A percentile compares a stretch with the other conserved stretches of the same genome.
Evolutionary conservation across 129 eudicot genomes (phyloP).

Genomic region (Chrysanthemum makinoi): DNA sequence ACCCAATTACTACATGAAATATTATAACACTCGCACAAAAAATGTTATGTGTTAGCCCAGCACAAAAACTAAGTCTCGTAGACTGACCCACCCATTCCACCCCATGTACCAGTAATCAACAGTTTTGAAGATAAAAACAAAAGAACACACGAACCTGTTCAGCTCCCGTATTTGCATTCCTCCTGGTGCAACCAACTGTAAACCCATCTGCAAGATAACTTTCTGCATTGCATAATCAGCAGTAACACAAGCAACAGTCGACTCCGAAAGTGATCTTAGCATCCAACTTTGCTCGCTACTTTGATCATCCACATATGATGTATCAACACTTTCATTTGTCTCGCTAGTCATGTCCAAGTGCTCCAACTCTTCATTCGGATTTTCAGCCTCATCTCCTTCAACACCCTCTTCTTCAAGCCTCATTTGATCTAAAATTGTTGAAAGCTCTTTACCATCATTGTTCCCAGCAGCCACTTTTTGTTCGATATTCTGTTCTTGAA

Average conservation of each 20-base stretch:
- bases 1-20: not conserved
- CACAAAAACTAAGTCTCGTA: not conserved
- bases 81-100: not conserved
- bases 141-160: slow-evolving; percentile 54
- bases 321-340: slow-evolving; percentile 49
- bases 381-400: slow-evolving; percentile 38
- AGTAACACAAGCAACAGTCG: slow-evolving; percentile 91
- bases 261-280: slow-evolving; percentile 88
- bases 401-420: slow-evolving; percentile 58
- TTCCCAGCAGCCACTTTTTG: slow-evolving; percentile 11
- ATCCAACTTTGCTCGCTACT: slow-evolving; percentile 98
- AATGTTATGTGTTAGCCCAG: not conserved
- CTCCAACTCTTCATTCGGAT: slow-evolving; percentile 31
- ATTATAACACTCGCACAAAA: not conserved
- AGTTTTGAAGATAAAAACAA: not conserved
- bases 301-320: slow-evolving; percentile 53
- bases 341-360: slow-evolving; percentile 42
- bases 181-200: slow-evolving; percentile 89
- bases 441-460: slow-evolving; percentile 42
- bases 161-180: slow-evolving; percentile 98
- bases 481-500: slow-evolving; percentile 16
- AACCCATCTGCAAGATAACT: slow-evolving; percentile 92
- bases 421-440: slow-evolving; percentile 61
- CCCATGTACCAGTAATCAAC: slow-evolving; percentile 2
- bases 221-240: slow-evolving; percentile 96